Base-by-base conservation (phyloP, 2,329 filamentous ascomycete genomes). In the Alternaria sp. region DNA sequence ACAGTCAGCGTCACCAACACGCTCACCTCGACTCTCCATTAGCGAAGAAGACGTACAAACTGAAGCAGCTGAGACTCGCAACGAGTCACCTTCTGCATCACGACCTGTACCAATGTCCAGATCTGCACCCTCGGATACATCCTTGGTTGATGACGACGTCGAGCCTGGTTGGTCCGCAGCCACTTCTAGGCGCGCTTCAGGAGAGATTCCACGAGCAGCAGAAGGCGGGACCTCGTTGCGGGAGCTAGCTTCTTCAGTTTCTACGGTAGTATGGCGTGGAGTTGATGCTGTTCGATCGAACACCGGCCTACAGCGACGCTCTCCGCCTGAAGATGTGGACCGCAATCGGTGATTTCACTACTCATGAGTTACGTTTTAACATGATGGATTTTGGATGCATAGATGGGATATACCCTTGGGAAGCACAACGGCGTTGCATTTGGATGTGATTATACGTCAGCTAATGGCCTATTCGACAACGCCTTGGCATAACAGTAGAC, bases 11-110 rank as follows among this genome's bases (percentile, higher is more conserved):
- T 69, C 72, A 26, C 61, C 68, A 32, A 61, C 65, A 18, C 66
- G 57, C 43, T 68, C 66, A 14, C 41, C 64, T 30, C 59, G 55
- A 28, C 51, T 63, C 43, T 54, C 79, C 28, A 34, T 42, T 12
- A 74, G 78, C 32, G 80, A 83, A 24, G 79, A 80, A 18, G 77
- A 82, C 41, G 65, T 83, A 14, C 83, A 85, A 66, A 72, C 69
- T 5, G 78, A 81, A 67, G 81, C 80, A 34, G 78, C 78, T 2
- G 79, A 82, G 56, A 80, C 78, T 3, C 75, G 77, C 28, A 82
- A 83, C 53, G 80, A 81, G 26, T 81, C 83, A 6, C 81, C 83
- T 4, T 84, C 84, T 26, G 81, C 85, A 5, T 83, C 83, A 26
- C 78, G 82, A 32, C 83, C 82, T 8, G 81, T 86, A 16, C 75